Conservation (phyloP, 2,329 filamentous ascomycete genomes). For the Penicillium nordicum region DNA sequence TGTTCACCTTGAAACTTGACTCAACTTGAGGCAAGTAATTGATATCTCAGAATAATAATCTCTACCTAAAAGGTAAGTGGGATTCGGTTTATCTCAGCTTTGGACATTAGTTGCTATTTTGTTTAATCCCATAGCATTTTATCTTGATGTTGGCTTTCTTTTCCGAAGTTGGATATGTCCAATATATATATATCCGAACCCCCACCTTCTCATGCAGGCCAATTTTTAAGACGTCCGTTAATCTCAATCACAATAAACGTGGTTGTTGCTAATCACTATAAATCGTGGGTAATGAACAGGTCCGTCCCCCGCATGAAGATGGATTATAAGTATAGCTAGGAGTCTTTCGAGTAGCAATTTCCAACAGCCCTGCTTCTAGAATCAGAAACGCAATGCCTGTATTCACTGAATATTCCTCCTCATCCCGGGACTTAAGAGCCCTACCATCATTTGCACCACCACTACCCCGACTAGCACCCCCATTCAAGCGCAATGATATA, state of each 20-base stretch:
- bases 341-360: not conserved
- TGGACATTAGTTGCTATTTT: not conserved
- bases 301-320: not conserved
- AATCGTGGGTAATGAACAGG: not conserved
- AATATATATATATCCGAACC: not conserved
- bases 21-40: not conserved
- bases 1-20: too few species aligned
- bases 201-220: not conserved
- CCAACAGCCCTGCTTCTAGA: not conserved
- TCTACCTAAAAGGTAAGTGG: not conserved
- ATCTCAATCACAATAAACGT: not conserved
- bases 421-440: slow-evolving; percentile 36
- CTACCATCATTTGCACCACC: slow-evolving; percentile 38
- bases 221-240: not conserved
- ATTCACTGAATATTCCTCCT: slow-evolving; percentile 34
- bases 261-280: not conserved
- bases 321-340: not conserved
- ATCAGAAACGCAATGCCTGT: slow-evolving; percentile 33
- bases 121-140: not conserved
- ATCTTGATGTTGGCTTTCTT: not conserved
- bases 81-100: not conserved
- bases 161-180: not conserved
- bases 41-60: not conserved
- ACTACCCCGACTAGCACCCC: slow-evolving; percentile 32
- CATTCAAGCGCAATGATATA: slow-evolving; percentile 13